Evolutionary conservation across 108 stramenopile species (phyloP), one percentile per base, ranked within the genome.

Genomic region (Nitzschia palea): DNA sequence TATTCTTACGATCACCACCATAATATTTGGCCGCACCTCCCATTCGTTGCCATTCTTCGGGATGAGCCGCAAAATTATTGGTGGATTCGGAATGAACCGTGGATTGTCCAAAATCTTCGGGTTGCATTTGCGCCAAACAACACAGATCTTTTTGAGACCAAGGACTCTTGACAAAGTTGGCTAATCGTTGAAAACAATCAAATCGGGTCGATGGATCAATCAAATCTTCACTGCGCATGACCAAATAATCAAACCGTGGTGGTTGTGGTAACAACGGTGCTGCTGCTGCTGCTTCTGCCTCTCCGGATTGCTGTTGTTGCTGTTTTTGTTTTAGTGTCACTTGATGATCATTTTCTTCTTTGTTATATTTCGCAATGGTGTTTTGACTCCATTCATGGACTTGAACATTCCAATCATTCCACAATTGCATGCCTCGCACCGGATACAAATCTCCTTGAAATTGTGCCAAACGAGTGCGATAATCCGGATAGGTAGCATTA

Each of bases 351-450:
- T 40, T 40, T 20, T 48, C 47, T 20, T 48, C 4, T 10, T 48
- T 4, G 4, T n/a, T 12, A 5, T 4, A 20, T n/a, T 20, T 4
- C 18, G 5, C 47, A 8, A 18, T 48, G 18, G 18, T 20, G n/a
- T n/a, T 8, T 12, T 12, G 4, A 12, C 47, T 20, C 31, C 40
- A 32, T 25, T 37, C 6, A 34, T 34, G 55, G 0, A 78, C 69
- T 32, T 72, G 45, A 2, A 44, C 23, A 65, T 83, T 83, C 82
- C 82, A 83, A 71, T 83, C 77, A 44, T 83, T 83, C 82, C 82
- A 83, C 32, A 83, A 44, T 45, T 78, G 74, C 74, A 83, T 83
- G 18, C 74, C 82, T 36, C 58, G 44, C 0, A 63, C 71, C 23
- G 51, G 33, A 47, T 56, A 58, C 28, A 52, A 27, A 31, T 58